A percentile compares a stretch with the other conserved stretches of the same genome.
phyloP scores from a whole-genome alignment of 176 grass and related monocot species.

The Chloris gayana region DNA sequence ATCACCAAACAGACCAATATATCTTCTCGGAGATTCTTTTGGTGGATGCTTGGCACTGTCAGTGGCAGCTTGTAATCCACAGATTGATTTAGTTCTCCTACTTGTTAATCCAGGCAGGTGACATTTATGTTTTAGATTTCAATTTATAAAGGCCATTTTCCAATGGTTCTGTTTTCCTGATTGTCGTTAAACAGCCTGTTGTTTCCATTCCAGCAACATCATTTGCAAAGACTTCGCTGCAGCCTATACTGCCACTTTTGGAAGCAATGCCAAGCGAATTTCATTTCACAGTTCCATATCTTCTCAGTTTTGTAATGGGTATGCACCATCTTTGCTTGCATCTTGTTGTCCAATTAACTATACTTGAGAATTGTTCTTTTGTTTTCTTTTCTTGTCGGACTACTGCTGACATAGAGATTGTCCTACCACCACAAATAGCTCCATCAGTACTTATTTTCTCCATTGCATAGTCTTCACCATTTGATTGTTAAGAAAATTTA shows the following conservation, averaged over 20 bases:
- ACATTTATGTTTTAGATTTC: slow-evolving; percentile 34
- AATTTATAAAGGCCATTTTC: not conserved
- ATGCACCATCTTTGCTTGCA: slow-evolving; percentile 33
- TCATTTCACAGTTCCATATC: slow-evolving; percentile 76
- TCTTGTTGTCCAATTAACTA: slow-evolving; percentile 2
- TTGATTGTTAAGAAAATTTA: not conserved
- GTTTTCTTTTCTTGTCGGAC: not conserved
- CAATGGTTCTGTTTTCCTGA: not conserved
- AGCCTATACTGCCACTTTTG: slow-evolving; percentile 76
- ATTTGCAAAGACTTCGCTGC: slow-evolving; percentile 69
- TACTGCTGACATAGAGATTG: not conserved
- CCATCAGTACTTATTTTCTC: not conserved
- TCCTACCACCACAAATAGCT: not conserved
- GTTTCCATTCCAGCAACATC: slow-evolving; percentile 65
- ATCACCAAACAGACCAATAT: slow-evolving; percentile 68
- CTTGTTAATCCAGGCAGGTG: slow-evolving; percentile 96
- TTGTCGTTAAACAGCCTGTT: slow-evolving; percentile 28
- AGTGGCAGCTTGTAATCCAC: slow-evolving; percentile 71
- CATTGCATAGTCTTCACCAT: not conserved
- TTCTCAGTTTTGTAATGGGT: slow-evolving; percentile 93
- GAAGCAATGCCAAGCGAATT: slow-evolving; percentile 77
- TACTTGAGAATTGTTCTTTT: not conserved
- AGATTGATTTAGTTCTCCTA: slow-evolving; percentile 70
- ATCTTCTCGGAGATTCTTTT: slow-evolving; percentile 80
- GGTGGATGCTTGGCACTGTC: slow-evolving; percentile 78